Conservation (phyloP, 1,139 yeast genomes). For the Candida sp. region DNA sequence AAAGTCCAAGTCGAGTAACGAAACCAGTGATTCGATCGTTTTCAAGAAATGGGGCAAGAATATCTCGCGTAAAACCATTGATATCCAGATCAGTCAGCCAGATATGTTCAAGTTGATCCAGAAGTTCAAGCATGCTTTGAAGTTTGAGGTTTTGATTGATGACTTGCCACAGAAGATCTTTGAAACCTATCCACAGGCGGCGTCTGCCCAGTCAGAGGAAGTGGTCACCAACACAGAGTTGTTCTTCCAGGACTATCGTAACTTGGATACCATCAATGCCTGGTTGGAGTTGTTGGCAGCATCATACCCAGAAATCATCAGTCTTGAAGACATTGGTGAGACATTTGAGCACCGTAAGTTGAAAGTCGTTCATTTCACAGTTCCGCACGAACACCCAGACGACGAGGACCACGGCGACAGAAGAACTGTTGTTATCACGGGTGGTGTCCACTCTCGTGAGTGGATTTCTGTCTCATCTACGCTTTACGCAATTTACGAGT, state of each 20-base stretch:
- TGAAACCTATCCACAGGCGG: constrained; percentile 54
- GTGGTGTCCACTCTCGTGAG: constrained; percentile 91
- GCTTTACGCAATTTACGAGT: constrained; percentile 60
- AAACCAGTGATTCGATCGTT: constrained; percentile 11
- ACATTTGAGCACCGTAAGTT: constrained; percentile 77
- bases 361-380: constrained; percentile 66
- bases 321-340: constrained; percentile 69
- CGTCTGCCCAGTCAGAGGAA: constrained; percentile 15
- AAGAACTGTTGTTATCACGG: constrained; percentile 77
- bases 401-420: constrained; percentile 50
- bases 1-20: not conserved
- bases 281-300: constrained; percentile 68
- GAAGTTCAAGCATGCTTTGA: constrained; percentile 20
- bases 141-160: constrained; percentile 46
- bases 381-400: constrained; percentile 30
- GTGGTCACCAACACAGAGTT: constrained; percentile 35
- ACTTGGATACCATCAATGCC: constrained; percentile 67
- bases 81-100: constrained; percentile 34
- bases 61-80: constrained; percentile 27
- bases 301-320: constrained; percentile 60
- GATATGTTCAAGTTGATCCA: constrained; percentile 25
- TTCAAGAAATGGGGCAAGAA: constrained; percentile 39
- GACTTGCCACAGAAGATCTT: constrained; percentile 61
- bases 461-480: constrained; percentile 84
- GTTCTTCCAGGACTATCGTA: constrained; percentile 76